Conservation (phyloP, 2,329 filamentous ascomycete species). For the Pezicula carpinea region DNA sequence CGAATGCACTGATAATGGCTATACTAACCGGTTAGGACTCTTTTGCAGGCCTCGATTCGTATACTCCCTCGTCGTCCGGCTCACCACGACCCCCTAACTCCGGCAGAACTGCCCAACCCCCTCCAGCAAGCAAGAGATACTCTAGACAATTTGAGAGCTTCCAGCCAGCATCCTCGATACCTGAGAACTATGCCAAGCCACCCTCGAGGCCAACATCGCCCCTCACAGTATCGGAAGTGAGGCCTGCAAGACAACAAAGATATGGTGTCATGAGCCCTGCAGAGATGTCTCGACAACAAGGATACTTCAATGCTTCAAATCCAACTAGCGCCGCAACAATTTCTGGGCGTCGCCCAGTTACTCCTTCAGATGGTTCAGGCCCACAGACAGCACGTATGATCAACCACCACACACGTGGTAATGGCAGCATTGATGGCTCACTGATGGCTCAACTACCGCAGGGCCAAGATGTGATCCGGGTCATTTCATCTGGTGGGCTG, state of each 20-base stretch:
- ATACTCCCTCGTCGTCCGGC: conserved; percentile 57
- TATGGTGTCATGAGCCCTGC: conserved; percentile 56
- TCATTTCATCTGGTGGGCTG: conserved; percentile 86
- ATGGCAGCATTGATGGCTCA: conserved; percentile 79
- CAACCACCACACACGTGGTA: conserved; percentile 68
- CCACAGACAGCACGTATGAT: conserved; percentile 58
- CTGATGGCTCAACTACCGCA: conserved; percentile 81
- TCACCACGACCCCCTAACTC: conserved; percentile 60
- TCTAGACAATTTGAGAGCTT: conserved; percentile 53
- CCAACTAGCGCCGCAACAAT: conserved; percentile 45
- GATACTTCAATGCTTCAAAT: conserved; percentile 50
- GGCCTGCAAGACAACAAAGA: conserved; percentile 37
- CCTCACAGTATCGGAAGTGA: conserved; percentile 24
- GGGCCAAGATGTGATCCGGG: conserved; percentile 84
- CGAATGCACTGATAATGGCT: neutral
- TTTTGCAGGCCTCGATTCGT: conserved; percentile 71
- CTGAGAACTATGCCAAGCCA: conserved; percentile 43
- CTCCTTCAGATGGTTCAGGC: conserved; percentile 51
- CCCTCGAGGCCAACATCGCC: conserved; percentile 70
- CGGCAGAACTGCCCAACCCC: conserved; percentile 39
- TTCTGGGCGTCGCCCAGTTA: conserved; percentile 50
- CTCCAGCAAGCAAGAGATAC: conserved; percentile 56
- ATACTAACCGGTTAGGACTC: conserved; percentile 60
- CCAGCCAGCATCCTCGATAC: conserved; percentile 22
- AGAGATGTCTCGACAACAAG: conserved; percentile 42